Conservation (phyloP, 305 asterid species). For the Fraxinus ornus region DNA sequence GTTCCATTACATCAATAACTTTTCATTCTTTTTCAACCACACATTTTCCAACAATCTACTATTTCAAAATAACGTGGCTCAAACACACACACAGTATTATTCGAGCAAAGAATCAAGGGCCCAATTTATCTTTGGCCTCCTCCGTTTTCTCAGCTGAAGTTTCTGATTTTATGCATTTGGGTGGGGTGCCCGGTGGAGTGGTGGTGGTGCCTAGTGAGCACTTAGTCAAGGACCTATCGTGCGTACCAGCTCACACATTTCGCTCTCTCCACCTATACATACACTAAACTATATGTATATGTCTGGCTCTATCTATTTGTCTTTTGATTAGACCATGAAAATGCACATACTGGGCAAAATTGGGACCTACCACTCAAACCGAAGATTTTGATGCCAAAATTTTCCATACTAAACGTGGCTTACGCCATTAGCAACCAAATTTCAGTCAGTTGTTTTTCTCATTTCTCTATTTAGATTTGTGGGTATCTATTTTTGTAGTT, state of each 20-base stretch:
- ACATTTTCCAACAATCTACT: too few relatives aligned
- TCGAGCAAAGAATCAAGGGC: slow-evolving; percentile 17
- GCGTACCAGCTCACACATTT: slow-evolving; percentile 23
- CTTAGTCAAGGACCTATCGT: neutral
- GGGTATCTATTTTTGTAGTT: neutral
- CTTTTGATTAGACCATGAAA: slow-evolving; percentile 25
- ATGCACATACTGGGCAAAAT: slow-evolving; percentile 30
- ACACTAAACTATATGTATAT: slow-evolving; percentile 19
- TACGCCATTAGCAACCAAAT: slow-evolving; percentile 25
- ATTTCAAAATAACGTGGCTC: too few relatives aligned
- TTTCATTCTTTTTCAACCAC: too few relatives aligned
- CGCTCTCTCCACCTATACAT: slow-evolving; percentile 10
- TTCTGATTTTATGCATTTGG: neutral
- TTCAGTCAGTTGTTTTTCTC: neutral
- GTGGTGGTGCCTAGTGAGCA: slow-evolving; percentile 23
- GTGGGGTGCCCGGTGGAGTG: neutral
- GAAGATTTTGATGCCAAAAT: neutral
- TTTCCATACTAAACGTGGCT: slow-evolving; percentile 34
- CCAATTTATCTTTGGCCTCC: slow-evolving; percentile 21
- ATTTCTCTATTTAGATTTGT: slow-evolving; percentile 16
- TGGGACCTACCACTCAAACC: slow-evolving; percentile 27
- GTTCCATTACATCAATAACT: too few relatives aligned
- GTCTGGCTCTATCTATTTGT: neutral
- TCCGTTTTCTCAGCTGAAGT: slow-evolving; percentile 9
- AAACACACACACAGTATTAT: too few relatives aligned